Conservation (phyloP, 768 basidiomycete species). For the Pisolithus microcarpus region DNA sequence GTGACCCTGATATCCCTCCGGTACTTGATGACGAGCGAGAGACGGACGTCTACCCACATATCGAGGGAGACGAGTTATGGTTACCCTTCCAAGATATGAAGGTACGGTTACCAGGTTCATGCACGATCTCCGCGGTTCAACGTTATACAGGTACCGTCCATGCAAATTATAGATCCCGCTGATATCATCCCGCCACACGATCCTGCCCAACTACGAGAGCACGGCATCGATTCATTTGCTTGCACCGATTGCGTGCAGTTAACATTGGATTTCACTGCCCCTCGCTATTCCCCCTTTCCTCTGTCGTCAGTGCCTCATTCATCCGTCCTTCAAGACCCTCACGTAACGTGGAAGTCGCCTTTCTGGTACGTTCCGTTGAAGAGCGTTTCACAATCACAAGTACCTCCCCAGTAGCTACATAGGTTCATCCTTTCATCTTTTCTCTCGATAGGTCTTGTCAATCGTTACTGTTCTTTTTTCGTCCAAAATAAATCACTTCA, state of each 20-base stretch:
- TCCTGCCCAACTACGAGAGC: conserved; percentile 1
- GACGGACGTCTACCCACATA: conserved; percentile 2
- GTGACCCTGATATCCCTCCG: conserved; percentile 41
- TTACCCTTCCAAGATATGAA: conserved; percentile 15
- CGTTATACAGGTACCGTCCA: conserved; percentile 9
- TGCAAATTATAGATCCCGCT: conserved; percentile 14
- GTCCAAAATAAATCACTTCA: too few relatives aligned
- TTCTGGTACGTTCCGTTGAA: too few relatives aligned
- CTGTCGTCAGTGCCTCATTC: conserved; percentile 34
- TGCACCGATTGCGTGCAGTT: conserved; percentile 6
- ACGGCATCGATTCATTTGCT: conserved; percentile 5
- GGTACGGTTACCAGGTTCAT: conserved; percentile 6
- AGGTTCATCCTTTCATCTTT: too few relatives aligned
- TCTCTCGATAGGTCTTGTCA: too few relatives aligned
- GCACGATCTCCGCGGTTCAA: conserved; percentile 4
- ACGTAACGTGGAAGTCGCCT: background rate
- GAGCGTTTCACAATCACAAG: too few relatives aligned
- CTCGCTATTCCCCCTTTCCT: conserved; percentile 27
- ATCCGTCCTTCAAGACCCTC: conserved; percentile 26
- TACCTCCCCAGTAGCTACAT: too few relatives aligned
- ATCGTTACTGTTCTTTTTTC: too few relatives aligned
- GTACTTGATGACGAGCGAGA: conserved; percentile 7
- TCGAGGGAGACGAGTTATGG: conserved; percentile 12
- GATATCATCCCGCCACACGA: conserved; percentile 10
- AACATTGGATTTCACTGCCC: conserved; percentile 6